These are phyloP conservation scores for Nectriaceae sp. DNA, from an alignment of 2,329 filamentous ascomycete genomes.

Conservation along the genomic window DNA sequence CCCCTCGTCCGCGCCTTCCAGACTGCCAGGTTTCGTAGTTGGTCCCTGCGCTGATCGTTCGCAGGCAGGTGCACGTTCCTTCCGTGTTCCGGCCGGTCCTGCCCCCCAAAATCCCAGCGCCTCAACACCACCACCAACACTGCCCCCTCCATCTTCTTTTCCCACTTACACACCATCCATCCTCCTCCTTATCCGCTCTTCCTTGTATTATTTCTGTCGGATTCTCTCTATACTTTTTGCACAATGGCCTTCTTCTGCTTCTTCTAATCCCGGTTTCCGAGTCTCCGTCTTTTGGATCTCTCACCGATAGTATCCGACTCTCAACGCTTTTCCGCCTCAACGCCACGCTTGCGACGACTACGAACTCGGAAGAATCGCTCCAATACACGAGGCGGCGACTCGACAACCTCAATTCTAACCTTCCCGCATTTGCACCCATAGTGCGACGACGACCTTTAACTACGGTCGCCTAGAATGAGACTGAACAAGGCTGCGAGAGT, in stretches of 20 bases:
- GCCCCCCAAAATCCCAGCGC: not conserved
- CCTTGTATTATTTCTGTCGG: too few species aligned
- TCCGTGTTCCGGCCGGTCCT: not conserved
- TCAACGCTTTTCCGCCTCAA: not conserved
- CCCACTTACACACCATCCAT: not conserved
- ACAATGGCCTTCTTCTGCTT: not conserved
- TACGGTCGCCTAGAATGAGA: constrained; percentile 50
- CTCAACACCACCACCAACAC: not conserved
- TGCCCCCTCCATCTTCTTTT: not conserved
- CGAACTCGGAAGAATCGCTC: too few species aligned
- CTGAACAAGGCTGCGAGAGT: constrained; percentile 83
- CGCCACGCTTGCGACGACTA: not conserved
- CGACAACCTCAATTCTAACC: not conserved
- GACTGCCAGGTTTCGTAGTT: too few species aligned
- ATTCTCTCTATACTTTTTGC: too few species aligned
- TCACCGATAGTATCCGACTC: not conserved
- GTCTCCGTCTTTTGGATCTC: not conserved
- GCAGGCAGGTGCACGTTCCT: not conserved
- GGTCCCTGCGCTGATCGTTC: not conserved
- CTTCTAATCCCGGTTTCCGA: not conserved
- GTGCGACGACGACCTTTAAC: constrained; percentile 19
- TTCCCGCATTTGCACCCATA: not conserved
- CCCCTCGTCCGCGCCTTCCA: too few species aligned
- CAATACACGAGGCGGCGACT: too few species aligned
- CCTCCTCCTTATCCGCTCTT: not conserved